Evolutionary conservation across 495 filamentous ascomycete species (phyloP), one percentile per base, ranked within the genome.

Genomic region (Lichenothelia convexa): DNA sequence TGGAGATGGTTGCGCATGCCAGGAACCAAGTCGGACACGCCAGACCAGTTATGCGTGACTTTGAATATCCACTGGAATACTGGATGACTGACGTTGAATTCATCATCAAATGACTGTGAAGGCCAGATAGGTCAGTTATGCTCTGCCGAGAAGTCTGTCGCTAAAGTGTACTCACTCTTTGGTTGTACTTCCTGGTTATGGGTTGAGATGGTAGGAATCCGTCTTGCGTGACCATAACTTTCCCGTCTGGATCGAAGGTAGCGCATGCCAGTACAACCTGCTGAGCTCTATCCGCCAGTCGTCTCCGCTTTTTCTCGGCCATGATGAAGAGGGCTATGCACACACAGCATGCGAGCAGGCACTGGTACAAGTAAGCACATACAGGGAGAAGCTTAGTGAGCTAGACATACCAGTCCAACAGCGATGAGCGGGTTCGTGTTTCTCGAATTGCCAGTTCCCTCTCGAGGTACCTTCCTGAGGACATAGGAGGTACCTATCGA

Each of bases 11-110:
- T 71, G 21, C 58, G 60, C 78, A 91, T 91, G 18, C 67, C 67
- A 9, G 72, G 68, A 21, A 91, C 59, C 8, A 87, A 60, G 19
- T 73, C 65, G 33, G 62, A 64, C 15, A 93, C 61, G 17, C 67
- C 63, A 5, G 54, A 48, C 85, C 85, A 93, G 50, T 81, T 71
- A 17, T 73, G 67, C 23, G 76, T 78, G 9, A 80, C 79, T 38
- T 79, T 69, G 50, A 80, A 91, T 32, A 84, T 69, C 85, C 85
- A 93, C 20, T 84, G 71, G 52, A 89, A 93, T 8, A 82, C 71
- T 2, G 78, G 73, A 48, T 93, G 83, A 11, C 68, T 67, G 27
- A 75, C 72, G 22, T 71, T 72, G 45, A 93, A 83, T 20, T 71
- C 66, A 34, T 92, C 82, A 36, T 80, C 68, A 41, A 79, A 76